phyloP scores from a whole-genome alignment of 495 filamentous ascomycete genomes.

The Tuber umbilicatum region DNA sequence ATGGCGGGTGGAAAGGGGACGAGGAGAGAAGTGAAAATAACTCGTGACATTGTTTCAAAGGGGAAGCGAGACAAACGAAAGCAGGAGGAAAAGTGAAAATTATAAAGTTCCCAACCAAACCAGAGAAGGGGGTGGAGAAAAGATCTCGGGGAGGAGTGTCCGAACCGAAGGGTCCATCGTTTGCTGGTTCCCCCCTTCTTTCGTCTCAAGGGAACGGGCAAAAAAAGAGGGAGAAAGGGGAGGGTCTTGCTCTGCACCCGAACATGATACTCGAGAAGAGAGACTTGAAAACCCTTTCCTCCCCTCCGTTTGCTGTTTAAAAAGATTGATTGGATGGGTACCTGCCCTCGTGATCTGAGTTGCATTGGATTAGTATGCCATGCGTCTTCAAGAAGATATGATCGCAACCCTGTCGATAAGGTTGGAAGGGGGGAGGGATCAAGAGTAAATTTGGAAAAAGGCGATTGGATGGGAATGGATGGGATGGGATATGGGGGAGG shows the following conservation, averaged over 20 bases:
- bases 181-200: background rate
- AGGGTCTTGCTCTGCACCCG: background rate
- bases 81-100: no score
- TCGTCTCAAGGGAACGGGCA: background rate
- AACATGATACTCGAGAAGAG: background rate
- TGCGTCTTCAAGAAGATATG: conserved; percentile 26
- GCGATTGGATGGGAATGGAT: conserved; percentile 12
- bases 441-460: conserved; percentile 22
- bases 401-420: conserved; percentile 26
- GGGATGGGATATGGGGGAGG: no score
- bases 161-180: background rate
- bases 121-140: background rate
- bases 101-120: background rate
- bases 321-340: conserved; percentile 20
- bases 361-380: conserved; percentile 22
- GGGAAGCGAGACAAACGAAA: background rate
- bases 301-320: background rate
- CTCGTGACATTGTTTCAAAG: background rate
- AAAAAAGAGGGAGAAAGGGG: background rate
- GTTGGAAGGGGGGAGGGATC: conserved; percentile 19
- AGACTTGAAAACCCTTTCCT: background rate
- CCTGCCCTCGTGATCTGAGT: conserved; percentile 31
- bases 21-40: background rate
- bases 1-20: background rate
- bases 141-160: background rate